Evolutionary conservation across 192 early-diverging fungal species (phyloP), one percentile per base, ranked within the genome.

Genomic region (Gonapodya prolifera): DNA sequence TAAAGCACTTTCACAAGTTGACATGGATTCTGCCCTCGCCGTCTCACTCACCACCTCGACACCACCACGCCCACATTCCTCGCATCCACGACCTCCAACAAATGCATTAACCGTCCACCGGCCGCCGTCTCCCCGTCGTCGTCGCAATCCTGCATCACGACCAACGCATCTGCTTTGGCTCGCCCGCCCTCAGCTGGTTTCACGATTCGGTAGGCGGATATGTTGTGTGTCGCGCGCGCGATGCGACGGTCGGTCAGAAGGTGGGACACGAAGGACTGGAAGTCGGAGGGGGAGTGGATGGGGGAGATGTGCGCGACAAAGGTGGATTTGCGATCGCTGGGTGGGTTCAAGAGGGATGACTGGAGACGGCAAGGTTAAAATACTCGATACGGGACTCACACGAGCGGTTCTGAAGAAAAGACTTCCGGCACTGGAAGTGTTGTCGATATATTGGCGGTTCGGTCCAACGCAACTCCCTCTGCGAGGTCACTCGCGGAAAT

Each of bases 61-160:
- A 98, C 95, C 0, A 97, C 88, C 1, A 96, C 94, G 2, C 94
- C 82, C 0, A 92, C 88, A 81, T 95, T 90, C 36, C 84, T 82
- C 1, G 87, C 87, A 2, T 91, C 89, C 32, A 93, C 77, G 17
- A 93, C 83, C 77, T 96, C 89, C 80, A 98, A 81, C 78, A 98
- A 82, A 83, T 97, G 93, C 13, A 89, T 82, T 70, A 98, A 82
- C 34, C 95, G 33, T 28, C 79, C 89, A 17, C 96, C 96, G 1
- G 96, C 96, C 0, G 94, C 94, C 0, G 91, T 92, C 83, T 98
- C 96, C 28, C 96, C 96, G 71, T 98, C 95, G 81, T 98, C 96
- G 81, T 98, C 96, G 79, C 92, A 93, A 75, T 93, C 92, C 2
- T 76, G 75, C 1, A 23, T 2, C 18, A 76, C 18, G 13, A 29